Base-by-base conservation (phyloP, 2,329 filamentous ascomycete species). In the Camillea tinctor region DNA sequence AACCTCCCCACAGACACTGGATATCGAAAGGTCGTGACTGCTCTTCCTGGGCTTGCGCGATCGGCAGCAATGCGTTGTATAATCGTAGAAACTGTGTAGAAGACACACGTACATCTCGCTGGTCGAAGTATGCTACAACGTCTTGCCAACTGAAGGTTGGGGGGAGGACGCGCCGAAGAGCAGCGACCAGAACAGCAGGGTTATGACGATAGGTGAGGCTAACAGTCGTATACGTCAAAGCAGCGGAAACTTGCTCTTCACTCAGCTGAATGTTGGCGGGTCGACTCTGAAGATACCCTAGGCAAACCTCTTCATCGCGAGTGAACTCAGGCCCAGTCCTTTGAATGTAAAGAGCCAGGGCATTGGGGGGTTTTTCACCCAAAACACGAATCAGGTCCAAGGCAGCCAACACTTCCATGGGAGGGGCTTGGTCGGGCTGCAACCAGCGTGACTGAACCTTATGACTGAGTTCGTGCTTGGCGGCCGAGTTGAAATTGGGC, bases 1-100 rank as follows among this genome's bases (percentile, higher is more conserved):
- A 61, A 7, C 93, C 93, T 60, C 93, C 93, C 93, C 95, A 98
- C 21, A 99, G 80, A 48, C 83, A 84, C 73, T 97, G 93, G 51
- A 99, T 89, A 72, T 97, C 92, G 68, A 98, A 87, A 23, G 80
- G 56, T 6, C 64, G 79, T 17, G 83, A 78, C 53, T 85, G 79
- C 9, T 80, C 76, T n/a, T 83, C 80, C 56, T 79, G 78, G 7
- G 78, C 75, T 58, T 72, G 69, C 2, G 93, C 91, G 57, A 95
- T 80, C 1, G 89, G 88, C 17, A 93, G 78, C 24, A 99, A 79
- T 4, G 91, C 90, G 58, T 90, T 85, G 77, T 95, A 97, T 3
- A 99, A 80, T 13, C 84, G 84, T 49, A 95, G 77, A 66, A 99
- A 97, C 66, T 97, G 93, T 50, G 84, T 78, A 21, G 90, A 87